These are phyloP conservation scores for Galerina sulciceps DNA, from an alignment of 768 basidiomycete genomes.

Conservation along the genomic window DNA sequence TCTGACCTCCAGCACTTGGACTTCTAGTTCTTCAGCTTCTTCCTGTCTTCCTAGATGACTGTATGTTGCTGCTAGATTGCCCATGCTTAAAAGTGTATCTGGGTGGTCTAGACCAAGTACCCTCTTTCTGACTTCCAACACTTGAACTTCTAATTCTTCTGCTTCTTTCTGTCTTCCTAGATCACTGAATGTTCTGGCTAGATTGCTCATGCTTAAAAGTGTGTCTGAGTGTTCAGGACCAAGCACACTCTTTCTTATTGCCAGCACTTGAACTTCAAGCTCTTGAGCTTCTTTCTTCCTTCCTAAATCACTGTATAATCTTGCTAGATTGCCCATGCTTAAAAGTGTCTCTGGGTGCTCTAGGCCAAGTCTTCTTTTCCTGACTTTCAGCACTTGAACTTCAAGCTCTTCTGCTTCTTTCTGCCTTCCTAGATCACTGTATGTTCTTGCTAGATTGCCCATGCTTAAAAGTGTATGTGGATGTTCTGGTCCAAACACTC, in stretches of 20 bases:
- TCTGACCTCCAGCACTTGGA: neutral
- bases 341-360: neutral
- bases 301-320: neutral
- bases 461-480: neutral
- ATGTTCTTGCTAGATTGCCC: neutral
- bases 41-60: neutral
- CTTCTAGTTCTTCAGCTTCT: neutral
- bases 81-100: neutral
- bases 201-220: neutral
- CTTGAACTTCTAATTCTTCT: neutral
- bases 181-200: neutral
- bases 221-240: conserved; percentile 8
- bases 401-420: neutral
- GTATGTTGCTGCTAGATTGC: neutral
- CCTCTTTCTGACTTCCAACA: neutral
- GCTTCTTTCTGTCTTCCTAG: neutral
- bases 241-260: neutral
- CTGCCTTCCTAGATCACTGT: neutral
- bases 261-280: neutral
- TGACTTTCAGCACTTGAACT: neutral
- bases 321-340: neutral
- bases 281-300: neutral
- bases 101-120: neutral
- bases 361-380: neutral
- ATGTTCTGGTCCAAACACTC: neutral